These are phyloP conservation scores for Astragalus membranaceus DNA, from an alignment of 306 rosid genomes.

Conservation along the genomic window DNA sequence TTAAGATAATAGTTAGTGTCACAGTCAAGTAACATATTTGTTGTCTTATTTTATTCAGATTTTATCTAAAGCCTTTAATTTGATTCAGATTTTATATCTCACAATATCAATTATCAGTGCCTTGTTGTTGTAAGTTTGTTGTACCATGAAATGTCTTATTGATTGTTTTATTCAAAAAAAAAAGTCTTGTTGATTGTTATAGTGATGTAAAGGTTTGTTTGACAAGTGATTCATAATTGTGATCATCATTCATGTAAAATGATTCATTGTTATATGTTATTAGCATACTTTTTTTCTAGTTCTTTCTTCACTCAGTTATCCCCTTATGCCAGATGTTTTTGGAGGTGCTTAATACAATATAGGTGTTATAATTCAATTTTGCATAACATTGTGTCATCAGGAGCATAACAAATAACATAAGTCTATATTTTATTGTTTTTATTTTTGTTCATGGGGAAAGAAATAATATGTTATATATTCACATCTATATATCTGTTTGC, in stretches of 20 bases:
- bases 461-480: not conserved
- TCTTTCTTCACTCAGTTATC: not conserved
- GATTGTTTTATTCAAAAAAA: too few species aligned
- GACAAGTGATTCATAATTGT: not conserved
- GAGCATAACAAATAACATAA: not conserved
- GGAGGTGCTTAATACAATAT: not conserved
- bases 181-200: slow-evolving; percentile 12
- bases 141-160: slow-evolving; percentile 7
- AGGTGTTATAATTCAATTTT: not conserved
- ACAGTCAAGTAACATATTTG: too few species aligned
- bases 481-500: not conserved
- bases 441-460: not conserved
- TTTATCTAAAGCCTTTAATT: too few species aligned
- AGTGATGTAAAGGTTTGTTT: slow-evolving; percentile 11
- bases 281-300: not conserved
- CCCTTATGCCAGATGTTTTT: not conserved
- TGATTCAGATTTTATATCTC: too few species aligned
- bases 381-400: not conserved
- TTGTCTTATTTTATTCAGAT: too few species aligned
- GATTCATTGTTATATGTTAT: slow-evolving; percentile 15
- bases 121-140: not conserved
- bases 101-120: too few species aligned
- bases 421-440: not conserved
- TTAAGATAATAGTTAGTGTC: too few species aligned
- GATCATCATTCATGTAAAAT: slow-evolving; percentile 12